A percentile compares a stretch with the other conserved stretches of the same genome.
phyloP scores from a whole-genome alignment of 108 stramenopile genomes.

The Chaetoceros tenuissimus region DNA sequence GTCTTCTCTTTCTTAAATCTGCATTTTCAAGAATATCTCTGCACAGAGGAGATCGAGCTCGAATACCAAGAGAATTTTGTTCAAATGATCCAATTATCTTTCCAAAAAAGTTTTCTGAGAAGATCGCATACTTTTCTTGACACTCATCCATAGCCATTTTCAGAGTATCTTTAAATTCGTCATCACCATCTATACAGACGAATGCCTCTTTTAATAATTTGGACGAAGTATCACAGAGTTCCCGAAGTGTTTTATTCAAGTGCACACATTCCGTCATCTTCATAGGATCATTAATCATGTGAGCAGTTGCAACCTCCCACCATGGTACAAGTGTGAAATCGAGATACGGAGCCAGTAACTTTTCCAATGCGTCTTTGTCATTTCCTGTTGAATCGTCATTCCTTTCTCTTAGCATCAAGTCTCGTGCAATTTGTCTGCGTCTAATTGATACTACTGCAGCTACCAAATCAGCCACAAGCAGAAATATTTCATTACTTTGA shows the following conservation, averaged over 20 bases:
- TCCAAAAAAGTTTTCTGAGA: conserved; percentile 17
- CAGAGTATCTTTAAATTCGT: not conserved
- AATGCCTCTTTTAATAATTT: conserved; percentile 19
- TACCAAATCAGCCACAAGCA: conserved; percentile 45
- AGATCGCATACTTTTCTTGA: not conserved
- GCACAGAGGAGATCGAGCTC: conserved; percentile 37
- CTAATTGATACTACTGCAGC: conserved; percentile 10
- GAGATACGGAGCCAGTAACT: conserved; percentile 12
- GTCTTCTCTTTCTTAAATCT: conserved; percentile 18
- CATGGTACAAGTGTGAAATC: conserved; percentile 53
- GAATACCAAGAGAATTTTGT: conserved; percentile 53
- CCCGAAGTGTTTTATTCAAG: conserved; percentile 19
- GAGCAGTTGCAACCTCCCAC: conserved; percentile 43
- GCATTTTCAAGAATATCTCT: conserved; percentile 27
- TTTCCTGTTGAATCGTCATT: conserved; percentile 8
- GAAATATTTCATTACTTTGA: conserved; percentile 51
- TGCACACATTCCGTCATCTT: conserved; percentile 8
- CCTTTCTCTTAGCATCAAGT: conserved; percentile 14
- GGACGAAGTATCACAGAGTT: conserved; percentile 35
- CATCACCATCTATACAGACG: not conserved
- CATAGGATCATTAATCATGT: conserved; percentile 5
- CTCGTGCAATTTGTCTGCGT: conserved; percentile 5
- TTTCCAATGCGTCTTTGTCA: not conserved
- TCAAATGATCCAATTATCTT: conserved; percentile 42
- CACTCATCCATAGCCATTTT: not conserved